A percentile compares a stretch with the other conserved stretches of the same genome.
phyloP scores from a whole-genome alignment of 1,139 yeast genomes.

The Magnusiomyces clavatus region DNA sequence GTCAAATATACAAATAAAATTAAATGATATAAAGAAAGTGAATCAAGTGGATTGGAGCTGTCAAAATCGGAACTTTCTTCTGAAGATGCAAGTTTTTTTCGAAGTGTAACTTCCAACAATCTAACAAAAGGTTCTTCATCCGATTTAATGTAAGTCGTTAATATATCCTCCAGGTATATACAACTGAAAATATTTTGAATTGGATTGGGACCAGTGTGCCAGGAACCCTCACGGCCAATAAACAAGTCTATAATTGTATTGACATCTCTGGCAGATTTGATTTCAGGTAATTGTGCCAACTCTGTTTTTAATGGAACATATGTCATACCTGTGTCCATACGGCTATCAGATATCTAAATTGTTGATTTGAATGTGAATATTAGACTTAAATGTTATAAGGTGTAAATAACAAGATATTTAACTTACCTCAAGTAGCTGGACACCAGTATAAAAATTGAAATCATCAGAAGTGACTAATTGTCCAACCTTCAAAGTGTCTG shows the following conservation, averaged over 20 bases:
- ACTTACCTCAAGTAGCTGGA: conserved; percentile 32
- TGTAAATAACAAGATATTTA: background rate
- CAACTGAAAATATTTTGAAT: conserved; percentile 33
- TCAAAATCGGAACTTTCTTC: no score
- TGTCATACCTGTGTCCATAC: conserved; percentile 36
- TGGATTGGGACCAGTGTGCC: conserved; percentile 34
- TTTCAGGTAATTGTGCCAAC: conserved; percentile 20
- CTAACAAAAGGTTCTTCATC: no score
- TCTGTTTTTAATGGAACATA: conserved; percentile 25
- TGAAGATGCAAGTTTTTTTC: no score
- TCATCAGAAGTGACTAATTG: conserved; percentile 25
- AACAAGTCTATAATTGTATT: conserved; percentile 27
- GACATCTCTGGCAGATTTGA: conserved; percentile 21
- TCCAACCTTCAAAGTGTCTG: conserved; percentile 22
- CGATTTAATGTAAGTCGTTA: conserved; percentile 16
- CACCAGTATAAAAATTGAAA: conserved; percentile 29
- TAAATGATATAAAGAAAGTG: no score
- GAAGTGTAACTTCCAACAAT: no score
- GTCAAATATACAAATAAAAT: no score
- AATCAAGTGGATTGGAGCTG: no score
- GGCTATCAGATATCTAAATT: conserved; percentile 27
- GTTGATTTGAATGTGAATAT: background rate
- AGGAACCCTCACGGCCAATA: conserved; percentile 29
- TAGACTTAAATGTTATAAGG: background rate
- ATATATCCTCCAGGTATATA: conserved; percentile 29